Evolutionary conservation across 2,329 filamentous ascomycete genomes (phyloP), one percentile per base, ranked within the genome.

Genomic region (Fusarium papillatum): DNA sequence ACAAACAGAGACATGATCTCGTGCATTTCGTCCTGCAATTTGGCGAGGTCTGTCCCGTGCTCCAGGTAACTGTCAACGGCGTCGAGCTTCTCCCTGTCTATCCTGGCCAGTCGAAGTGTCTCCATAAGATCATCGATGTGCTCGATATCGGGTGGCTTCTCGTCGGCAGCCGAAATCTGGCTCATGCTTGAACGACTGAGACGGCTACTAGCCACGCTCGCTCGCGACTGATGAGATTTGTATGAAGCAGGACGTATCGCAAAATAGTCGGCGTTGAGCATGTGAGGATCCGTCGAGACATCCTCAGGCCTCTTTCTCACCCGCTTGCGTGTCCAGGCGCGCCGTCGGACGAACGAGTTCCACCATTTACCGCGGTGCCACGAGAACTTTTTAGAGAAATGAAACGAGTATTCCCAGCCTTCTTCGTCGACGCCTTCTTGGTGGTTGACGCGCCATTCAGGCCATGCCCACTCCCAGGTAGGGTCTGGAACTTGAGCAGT

Each of bases 291-390:
- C 62, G 84, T 83, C 29, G 84, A 81, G 46, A 87, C 82, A 59
- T 89, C 85, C 7, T 85, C 82, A 16, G 78, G 71, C 22, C 82
- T 86, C 81, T 91, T 85, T 84, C 94, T 95, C 64, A 94, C 89
- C 39, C 97, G 89, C 82, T 95, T 94, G 53, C 97, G 89, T 66
- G 96, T 91, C 97, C 97, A 99, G 26, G 95, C 92, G 73, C 97
- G 90, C 77, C 97, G 89, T 41, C 97, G 90, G n/a, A 98, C 97
- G 81, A 96, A 99, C 2, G 95, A 98, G 82, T 96, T 96, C 84
- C 95, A 98, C 96, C 96, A 98, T 31, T 92, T 93, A 22, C 94
- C 94, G 5, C 93, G 93, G 83, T 99, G 97, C 97, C 97, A 99
- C 4, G 92, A 91, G 76, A 94, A 95, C 50, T 85, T 87, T 71